Evolutionary conservation across 2,329 filamentous ascomycete species (phyloP), one percentile per base, ranked within the genome.

Genomic region (Fusarium robinianum): DNA sequence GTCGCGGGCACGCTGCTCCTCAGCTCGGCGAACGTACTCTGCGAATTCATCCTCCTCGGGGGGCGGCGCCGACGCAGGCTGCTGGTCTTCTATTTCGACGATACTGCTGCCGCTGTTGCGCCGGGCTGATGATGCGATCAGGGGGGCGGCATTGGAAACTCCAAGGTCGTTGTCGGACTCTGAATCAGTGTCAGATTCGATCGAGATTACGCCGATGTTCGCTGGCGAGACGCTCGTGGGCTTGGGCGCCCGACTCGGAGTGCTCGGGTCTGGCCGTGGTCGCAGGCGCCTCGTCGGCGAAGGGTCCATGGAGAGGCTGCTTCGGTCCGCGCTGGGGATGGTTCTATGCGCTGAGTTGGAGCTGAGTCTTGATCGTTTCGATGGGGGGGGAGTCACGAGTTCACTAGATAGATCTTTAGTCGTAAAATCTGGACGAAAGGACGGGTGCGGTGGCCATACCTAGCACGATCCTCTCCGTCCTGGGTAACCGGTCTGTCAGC

Each of bases 21-120:
- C 61, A 3, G 76, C 77, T 29, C 64, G 67, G 49, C 65, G 65
- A 18, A 78, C 64, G 51, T 77, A 80, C 35, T 71, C 68, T 24
- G 65, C 68, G 12, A 75, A 73, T 7, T 74, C 71, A 30, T 76
- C 70, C 3, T 74, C 67, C 12, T 57, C 50, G 34, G 49, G 49
- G 35, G 49, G 43, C 8, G 35, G 25, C 6, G 41, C n/a, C 2
- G 48, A 39, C 6, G 36, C 40, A 10, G 49, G 41, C 15, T 38
- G 24, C 7, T 23, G 24, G n/a, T 42, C 27, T 10, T 35, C 7
- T 22, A 53, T 25, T 16, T 57, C 54, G 10, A 57, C 23, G 19
- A 51, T 61, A 24, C 45, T 46, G 25, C 38, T 43, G 12, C 45
- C 34, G 18, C 27, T 34, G 9, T 16, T 44, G 3, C 24, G 14